Base-by-base conservation (phyloP, 1,284 basidiomycete species). In the Ustilago crameri region DNA sequence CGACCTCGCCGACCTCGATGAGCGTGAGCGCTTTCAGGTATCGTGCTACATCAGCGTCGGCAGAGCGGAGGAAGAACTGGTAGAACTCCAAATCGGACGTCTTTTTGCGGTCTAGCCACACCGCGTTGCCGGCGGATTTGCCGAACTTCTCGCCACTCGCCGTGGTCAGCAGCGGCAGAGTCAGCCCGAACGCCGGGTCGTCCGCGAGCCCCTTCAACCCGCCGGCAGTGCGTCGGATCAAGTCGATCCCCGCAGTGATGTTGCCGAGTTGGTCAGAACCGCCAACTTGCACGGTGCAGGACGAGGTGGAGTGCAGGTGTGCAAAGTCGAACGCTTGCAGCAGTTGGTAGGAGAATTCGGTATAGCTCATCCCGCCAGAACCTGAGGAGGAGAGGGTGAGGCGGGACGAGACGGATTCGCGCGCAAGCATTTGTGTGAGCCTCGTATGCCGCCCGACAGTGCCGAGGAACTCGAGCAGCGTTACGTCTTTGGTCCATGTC, bases 201-300 rank as follows among this genome's bases (percentile, higher is more conserved):
- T 77, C 68, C 14, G 74, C 8, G 43, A 52, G 15, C 43, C 40
- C 4, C 7, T 38, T 38, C 5, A 38, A 15, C 37, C 37, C 37
- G 20, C 41, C 51, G 2, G 55, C 78, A 44, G 87, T 81, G 9
- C 89, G 88, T 55, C 88, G 88, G 75, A 97, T 94, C 43, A 97
- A 87, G 58, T 97, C 93, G 32, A 96, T 87, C 5, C 95, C 95
- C 9, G 93, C 91, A 20, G 93, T 86, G 68, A 98, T 97, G 82
- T 98, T 98, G n/a, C 96, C 95, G 90, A 95, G 95, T 83, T 99
- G 96, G 83, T 99, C 96, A 0, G 92, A 93, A 3, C 96, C 96
- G 46, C 96, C 96, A 41, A 98, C 85, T 84, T 99, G 96, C 43
- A 98, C 87, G 2, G 89, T 89, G 84, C 95, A 98, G 0, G 85